Conservation (phyloP, 495 filamentous ascomycete species). For the Neurospora pannonica region DNA sequence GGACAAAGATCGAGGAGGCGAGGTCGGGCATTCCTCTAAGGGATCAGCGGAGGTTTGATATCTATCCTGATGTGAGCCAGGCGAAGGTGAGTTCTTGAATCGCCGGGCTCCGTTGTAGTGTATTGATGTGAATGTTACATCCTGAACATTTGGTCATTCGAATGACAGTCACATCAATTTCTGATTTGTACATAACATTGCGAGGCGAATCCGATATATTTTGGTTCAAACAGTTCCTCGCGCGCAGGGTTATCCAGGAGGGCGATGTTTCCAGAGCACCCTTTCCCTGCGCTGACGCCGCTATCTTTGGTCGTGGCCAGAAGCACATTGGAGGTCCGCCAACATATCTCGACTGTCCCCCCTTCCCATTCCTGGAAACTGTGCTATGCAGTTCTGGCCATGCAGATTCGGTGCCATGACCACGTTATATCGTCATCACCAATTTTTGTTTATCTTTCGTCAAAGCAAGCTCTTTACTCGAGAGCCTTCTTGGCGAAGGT, state of each 20-base stretch:
- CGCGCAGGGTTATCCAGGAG: background rate
- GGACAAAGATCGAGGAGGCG: slow-evolving; percentile 61
- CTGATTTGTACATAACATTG: background rate
- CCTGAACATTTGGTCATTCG: background rate
- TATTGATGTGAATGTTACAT: background rate
- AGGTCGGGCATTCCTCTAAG: slow-evolving; percentile 79
- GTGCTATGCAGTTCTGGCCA: background rate
- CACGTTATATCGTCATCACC: background rate
- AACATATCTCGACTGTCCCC: background rate
- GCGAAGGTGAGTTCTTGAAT: slow-evolving; percentile 25
- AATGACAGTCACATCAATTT: background rate
- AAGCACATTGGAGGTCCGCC: background rate
- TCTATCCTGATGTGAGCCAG: slow-evolving; percentile 83
- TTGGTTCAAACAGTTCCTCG: background rate
- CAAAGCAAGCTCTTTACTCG: slow-evolving; percentile 24
- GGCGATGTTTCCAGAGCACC: background rate
- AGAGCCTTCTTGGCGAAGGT: slow-evolving; percentile 83
- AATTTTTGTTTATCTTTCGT: background rate
- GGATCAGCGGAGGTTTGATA: slow-evolving; percentile 83
- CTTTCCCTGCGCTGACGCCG: background rate
- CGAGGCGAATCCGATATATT: background rate
- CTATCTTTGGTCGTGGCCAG: background rate
- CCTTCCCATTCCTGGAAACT: background rate
- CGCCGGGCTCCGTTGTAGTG: background rate
- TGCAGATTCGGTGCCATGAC: background rate